Percentiles rank a stretch among this genome's conserved stretches.
phyloP scores from a whole-genome alignment of 805 yeast genomes.

The Wickerhamomyces strasburgensis region DNA sequence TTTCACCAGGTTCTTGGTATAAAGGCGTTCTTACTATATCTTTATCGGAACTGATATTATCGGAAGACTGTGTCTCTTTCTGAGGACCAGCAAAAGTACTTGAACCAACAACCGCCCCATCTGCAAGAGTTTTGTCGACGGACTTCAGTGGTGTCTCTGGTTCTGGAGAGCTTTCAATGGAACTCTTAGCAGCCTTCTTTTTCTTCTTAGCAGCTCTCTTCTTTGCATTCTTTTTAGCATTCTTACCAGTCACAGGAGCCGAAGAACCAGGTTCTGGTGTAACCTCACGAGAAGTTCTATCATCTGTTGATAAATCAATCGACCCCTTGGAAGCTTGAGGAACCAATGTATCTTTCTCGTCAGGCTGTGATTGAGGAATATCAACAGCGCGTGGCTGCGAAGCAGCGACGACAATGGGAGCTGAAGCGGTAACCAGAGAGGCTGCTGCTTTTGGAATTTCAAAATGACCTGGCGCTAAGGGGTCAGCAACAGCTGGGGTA shows the following conservation, averaged over 20 bases:
- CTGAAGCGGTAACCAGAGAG: background rate
- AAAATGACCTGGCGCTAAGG: background rate
- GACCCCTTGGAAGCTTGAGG: background rate
- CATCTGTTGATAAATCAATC: background rate
- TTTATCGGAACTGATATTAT: background rate
- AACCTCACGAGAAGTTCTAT: conserved; percentile 11
- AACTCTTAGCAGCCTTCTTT: conserved; percentile 13
- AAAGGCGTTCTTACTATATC: background rate
- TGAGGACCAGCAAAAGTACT: background rate
- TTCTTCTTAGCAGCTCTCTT: conserved; percentile 20
- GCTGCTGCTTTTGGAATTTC: background rate
- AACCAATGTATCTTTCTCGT: background rate
- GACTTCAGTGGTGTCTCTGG: conserved; percentile 8
- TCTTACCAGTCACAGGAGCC: conserved; percentile 8
- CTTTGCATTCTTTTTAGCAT: conserved; percentile 21
- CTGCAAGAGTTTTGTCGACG: background rate
- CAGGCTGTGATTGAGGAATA: background rate
- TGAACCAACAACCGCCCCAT: background rate
- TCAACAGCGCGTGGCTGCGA: background rate
- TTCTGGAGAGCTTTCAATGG: conserved; percentile 9
- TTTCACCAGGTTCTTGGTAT: no score
- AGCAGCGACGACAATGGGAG: background rate
- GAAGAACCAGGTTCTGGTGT: conserved; percentile 13
- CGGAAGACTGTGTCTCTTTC: no score
- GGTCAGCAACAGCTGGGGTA: background rate